A percentile compares a stretch with the other conserved stretches of the same genome.
Conservation (phyloP, 140 eudicot species). For the Erigeron philadelphicus region DNA sequence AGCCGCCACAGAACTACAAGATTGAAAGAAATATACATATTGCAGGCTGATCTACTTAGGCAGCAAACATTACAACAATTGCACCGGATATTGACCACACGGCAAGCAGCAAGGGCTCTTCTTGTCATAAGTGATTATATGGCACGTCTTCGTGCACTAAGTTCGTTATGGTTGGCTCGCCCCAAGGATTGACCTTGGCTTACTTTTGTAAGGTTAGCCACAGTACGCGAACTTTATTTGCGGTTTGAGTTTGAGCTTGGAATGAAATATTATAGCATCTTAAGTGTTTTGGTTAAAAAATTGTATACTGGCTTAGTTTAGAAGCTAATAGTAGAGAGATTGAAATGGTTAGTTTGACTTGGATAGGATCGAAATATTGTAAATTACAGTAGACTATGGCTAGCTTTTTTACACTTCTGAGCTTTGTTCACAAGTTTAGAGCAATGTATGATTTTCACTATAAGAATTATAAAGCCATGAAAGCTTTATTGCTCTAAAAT, state of each 20-base stretch:
- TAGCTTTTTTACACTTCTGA: slow-evolving; percentile 7
- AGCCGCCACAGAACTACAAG: no score
- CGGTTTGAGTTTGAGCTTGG: not conserved
- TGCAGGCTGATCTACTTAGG: slow-evolving; percentile 76
- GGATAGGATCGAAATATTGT: slow-evolving; percentile 25
- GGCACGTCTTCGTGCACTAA: slow-evolving; percentile 77
- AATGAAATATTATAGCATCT: not conserved
- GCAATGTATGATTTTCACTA: slow-evolving; percentile 21
- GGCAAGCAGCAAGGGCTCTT: slow-evolving; percentile 84
- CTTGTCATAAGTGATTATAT: slow-evolving; percentile 66
- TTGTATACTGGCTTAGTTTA: slow-evolving; percentile 31
- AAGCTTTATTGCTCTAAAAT: slow-evolving; percentile 22
- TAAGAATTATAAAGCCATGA: slow-evolving; percentile 14
- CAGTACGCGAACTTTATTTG: not conserved
- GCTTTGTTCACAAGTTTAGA: slow-evolving; percentile 13
- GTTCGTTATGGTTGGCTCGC: slow-evolving; percentile 82
- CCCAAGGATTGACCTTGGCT: slow-evolving; percentile 48
- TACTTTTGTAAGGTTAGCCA: not conserved
- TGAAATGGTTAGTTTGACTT: slow-evolving; percentile 19
- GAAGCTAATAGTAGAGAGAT: slow-evolving; percentile 14
- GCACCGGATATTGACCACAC: slow-evolving; percentile 70
- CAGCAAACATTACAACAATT: slow-evolving; percentile 76
- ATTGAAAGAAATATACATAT: not conserved
- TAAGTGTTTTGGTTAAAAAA: slow-evolving; percentile 1
- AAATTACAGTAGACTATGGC: slow-evolving; percentile 14